These are phyloP conservation scores for Cylindrodendrum hubeiense DNA, from an alignment of 2,329 filamentous ascomycete genomes.

Conservation along the genomic window DNA sequence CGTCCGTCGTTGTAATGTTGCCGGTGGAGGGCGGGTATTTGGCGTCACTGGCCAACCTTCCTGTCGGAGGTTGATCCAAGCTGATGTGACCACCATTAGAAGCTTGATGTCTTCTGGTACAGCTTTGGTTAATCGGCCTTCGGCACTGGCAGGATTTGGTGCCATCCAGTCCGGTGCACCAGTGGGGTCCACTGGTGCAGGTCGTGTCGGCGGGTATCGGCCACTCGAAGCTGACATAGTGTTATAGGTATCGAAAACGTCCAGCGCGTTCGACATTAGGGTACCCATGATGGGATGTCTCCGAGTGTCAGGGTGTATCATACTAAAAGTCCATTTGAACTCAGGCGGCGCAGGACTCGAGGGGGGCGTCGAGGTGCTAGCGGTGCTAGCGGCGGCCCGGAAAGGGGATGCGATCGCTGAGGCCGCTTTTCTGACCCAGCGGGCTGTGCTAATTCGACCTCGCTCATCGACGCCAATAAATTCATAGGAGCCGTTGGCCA, in stretches of 20 bases:
- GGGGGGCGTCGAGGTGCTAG: conserved; percentile 39
- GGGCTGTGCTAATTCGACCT: conserved; percentile 70
- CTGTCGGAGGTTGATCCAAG: conserved; percentile 53
- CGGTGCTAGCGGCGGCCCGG: conserved; percentile 31
- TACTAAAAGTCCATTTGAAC: conserved; percentile 79
- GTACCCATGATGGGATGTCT: conserved; percentile 82
- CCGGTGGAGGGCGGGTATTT: conserved; percentile 45
- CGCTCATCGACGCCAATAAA: conserved; percentile 71
- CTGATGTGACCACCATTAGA: conserved; percentile 54
- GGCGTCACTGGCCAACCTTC: conserved; percentile 51
- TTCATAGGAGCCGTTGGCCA: conserved; percentile 72
- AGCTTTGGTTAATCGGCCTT: conserved; percentile 46
- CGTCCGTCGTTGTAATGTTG: conserved; percentile 42
- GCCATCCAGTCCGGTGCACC: conserved; percentile 37
- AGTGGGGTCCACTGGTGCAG: conserved; percentile 43
- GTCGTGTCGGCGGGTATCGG: conserved; percentile 60
- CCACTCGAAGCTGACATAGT: conserved; percentile 64
- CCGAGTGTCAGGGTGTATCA: conserved; percentile 76
- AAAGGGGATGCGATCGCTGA: conserved; percentile 34
- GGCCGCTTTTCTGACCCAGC: conserved; percentile 72
- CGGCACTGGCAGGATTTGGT: conserved; percentile 34
- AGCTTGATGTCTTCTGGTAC: conserved; percentile 51
- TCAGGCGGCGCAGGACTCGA: conserved; percentile 51
- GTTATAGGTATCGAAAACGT: conserved; percentile 77
- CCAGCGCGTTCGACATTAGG: conserved; percentile 72